Evolutionary conservation across 75 land plant genomes (phyloP).

Genomic region (Pseudotsuga menziesii): DNA sequence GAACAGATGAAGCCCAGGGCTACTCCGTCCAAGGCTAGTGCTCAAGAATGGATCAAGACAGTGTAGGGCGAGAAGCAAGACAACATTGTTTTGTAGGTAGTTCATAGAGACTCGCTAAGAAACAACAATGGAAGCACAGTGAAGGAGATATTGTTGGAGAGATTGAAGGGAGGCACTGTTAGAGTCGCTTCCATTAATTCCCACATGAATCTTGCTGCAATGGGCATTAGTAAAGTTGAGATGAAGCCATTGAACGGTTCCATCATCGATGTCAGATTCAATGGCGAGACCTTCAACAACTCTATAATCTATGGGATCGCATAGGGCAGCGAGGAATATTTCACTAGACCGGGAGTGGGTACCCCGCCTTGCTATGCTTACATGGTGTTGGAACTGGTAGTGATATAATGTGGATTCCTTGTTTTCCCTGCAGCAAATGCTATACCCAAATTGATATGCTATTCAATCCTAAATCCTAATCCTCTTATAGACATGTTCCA

Average conservation of each 20-base stretch:
- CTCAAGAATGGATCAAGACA: no score
- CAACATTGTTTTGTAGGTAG: background rate
- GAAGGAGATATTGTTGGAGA: background rate
- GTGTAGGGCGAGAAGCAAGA: no score
- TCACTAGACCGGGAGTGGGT: slow-evolving; percentile 69
- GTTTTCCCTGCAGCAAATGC: slow-evolving; percentile 62
- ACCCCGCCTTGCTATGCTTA: slow-evolving; percentile 42
- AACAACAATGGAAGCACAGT: background rate
- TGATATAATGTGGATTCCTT: slow-evolving; percentile 75
- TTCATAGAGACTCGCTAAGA: background rate
- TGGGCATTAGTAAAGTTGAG: background rate
- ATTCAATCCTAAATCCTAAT: slow-evolving; percentile 48
- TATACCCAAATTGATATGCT: slow-evolving; percentile 63
- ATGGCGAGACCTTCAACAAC: slow-evolving; percentile 31
- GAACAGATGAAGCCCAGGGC: no score
- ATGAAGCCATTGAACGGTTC: background rate
- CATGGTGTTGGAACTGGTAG: slow-evolving; percentile 80
- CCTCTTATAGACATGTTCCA: slow-evolving; percentile 32
- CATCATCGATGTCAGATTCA: no score
- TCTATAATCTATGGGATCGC: slow-evolving; percentile 62
- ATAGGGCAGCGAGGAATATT: slow-evolving; percentile 81
- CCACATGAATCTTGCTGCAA: background rate
- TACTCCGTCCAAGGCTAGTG: no score
- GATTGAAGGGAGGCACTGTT: slow-evolving; percentile 26
- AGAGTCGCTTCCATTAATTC: slow-evolving; percentile 13